Evolutionary conservation across 192 early-diverging fungal genomes (phyloP).

Genomic region (Spizellomyces punctatus): DNA sequence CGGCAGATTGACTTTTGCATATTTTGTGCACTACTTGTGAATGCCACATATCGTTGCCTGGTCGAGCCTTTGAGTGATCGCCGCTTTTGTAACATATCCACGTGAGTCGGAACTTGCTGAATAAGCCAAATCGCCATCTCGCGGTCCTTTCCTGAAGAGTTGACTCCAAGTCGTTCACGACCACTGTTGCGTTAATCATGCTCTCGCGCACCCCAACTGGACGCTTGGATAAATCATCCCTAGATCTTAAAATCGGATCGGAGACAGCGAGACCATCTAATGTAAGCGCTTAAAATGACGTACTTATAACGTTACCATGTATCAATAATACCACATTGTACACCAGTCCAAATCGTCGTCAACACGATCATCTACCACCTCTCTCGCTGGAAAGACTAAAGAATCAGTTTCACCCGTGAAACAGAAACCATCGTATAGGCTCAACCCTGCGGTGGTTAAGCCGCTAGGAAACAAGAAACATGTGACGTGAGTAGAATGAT

Average conservation of each 20-base stretch:
- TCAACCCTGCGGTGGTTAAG: slow-evolving; percentile 28
- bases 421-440: slow-evolving; percentile 36
- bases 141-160: no score
- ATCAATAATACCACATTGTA: background rate
- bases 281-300: background rate
- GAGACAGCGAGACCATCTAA: background rate
- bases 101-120: no score
- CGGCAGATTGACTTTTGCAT: no score
- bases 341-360: background rate
- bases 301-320: background rate
- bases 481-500: slow-evolving; percentile 22
- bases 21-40: no score
- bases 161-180: no score
- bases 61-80: no score
- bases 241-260: background rate
- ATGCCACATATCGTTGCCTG: no score
- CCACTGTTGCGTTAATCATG: background rate
- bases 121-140: no score
- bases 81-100: no score
- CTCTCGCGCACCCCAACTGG: slow-evolving; percentile 6
- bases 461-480: slow-evolving; percentile 35
- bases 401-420: no score
- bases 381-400: background rate
- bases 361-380: background rate
- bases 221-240: background rate